phyloP scores from a whole-genome alignment of 805 yeast species.

The Starmera caribaea region DNA sequence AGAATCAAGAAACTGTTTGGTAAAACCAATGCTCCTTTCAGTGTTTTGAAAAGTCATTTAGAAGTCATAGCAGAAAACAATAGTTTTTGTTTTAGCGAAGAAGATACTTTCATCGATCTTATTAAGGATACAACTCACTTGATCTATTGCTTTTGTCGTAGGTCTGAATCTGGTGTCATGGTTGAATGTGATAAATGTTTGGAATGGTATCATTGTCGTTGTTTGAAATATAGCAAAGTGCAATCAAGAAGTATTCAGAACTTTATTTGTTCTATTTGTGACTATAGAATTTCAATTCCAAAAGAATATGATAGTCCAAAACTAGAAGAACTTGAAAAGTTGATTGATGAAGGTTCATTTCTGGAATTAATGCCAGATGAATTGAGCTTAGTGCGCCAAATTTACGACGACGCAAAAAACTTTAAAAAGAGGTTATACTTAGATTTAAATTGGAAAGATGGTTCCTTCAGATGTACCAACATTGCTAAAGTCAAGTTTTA shows the following conservation, averaged over 20 bases:
- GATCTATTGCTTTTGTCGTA: conserved; percentile 54
- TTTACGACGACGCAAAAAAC: conserved; percentile 9
- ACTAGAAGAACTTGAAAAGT: conserved; percentile 21
- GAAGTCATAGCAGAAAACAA: conserved; percentile 12
- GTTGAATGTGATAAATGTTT: conserved; percentile 61
- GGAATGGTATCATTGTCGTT: conserved; percentile 63
- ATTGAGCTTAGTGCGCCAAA: conserved; percentile 11
- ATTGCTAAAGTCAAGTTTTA: conserved; percentile 27
- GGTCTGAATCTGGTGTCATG: conserved; percentile 52
- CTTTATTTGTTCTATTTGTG: conserved; percentile 50
- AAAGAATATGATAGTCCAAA: conserved; percentile 24
- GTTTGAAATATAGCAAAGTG: conserved; percentile 35
- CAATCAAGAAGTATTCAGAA: conserved; percentile 21
- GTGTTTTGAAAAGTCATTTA: conserved; percentile 20
- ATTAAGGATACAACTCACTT: conserved; percentile 9
- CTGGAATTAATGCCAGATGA: conserved; percentile 27
- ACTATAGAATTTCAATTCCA: conserved; percentile 22
- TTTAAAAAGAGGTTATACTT: conserved; percentile 14
- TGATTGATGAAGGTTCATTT: conserved; percentile 19
- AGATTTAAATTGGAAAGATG: conserved; percentile 10
- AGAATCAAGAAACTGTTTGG: conserved; percentile 24
- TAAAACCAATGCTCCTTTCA: conserved; percentile 24
- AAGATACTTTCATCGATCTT: conserved; percentile 12
- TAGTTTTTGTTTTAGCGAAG: conserved; percentile 13
- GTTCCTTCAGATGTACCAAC: conserved; percentile 13